Evolutionary conservation across 805 yeast species (phyloP), one percentile per base, ranked within the genome.

Genomic region (Candida dajiaensis): DNA sequence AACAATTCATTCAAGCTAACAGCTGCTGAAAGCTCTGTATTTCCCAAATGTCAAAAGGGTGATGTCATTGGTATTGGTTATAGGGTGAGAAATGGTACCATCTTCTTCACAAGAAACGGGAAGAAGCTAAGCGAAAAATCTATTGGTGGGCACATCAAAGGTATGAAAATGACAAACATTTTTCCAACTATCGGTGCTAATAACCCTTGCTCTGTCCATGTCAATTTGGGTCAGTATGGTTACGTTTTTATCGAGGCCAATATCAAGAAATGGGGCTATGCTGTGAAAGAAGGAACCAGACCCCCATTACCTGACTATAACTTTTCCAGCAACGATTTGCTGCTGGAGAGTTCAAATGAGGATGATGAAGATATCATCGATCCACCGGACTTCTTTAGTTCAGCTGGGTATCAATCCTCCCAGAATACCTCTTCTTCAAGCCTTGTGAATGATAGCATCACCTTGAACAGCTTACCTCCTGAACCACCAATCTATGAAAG

Each of bases 291-390:
- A 54, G 98, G 97, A 2, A 77, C 74, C 42, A 84, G 89, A 49
- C 83, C 94, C 6, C 95, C 97, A 6, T 97, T 97, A 4, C 98
- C 98, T 1, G 84, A 94, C 8, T 92, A 92, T 65, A 87, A 87
- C 36, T 80, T 81, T 50, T 89, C 83, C 56, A 81, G 79, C 40
- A 81, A 81, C 41, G 96, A 89, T 61, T 80, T 89, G 3, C 64
- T 90, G 44, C 66, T 90, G 23, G 96, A 85, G 58, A 66, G 82
- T 43, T 59, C 65, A 73, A 66, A 61, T 44, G 63, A 59, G 23
- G 67, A 61, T 38, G 61, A 57, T 25, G 58, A 52, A 12, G 59
- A 57, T 6, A 50, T 53, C 6, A 40, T 52, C 11, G 51, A 59
- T 11, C 56, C 56, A 2, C 61, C 62, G 3, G 57, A 53, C 15